Percentiles rank a stretch among this genome's conserved stretches.
phyloP scores from a whole-genome alignment of 2,329 filamentous ascomycete species.

The Clonostachys solani region DNA sequence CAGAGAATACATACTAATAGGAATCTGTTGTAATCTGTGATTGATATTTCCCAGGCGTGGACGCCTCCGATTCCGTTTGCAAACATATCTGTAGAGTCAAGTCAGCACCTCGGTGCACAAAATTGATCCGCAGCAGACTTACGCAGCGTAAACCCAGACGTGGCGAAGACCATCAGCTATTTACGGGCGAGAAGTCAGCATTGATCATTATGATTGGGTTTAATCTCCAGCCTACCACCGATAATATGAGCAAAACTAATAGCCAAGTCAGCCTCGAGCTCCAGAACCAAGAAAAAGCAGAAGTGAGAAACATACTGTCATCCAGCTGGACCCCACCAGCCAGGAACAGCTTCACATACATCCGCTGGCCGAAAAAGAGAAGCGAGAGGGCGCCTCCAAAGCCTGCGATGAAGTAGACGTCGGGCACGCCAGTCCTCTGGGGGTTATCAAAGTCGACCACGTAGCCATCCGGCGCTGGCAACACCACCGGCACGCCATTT shows the following conservation, averaged over 20 bases:
- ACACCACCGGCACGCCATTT: slow-evolving; percentile 14
- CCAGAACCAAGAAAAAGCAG: background rate
- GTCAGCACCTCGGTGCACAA: background rate
- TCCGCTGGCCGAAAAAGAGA: slow-evolving; percentile 13
- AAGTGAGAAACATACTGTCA: slow-evolving; percentile 5
- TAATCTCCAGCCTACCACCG: background rate
- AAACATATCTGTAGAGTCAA: background rate
- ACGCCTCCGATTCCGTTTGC: slow-evolving; percentile 7
- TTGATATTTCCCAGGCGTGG: slow-evolving; percentile 14
- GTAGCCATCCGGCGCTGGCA: slow-evolving; percentile 12
- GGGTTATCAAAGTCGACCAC: slow-evolving; percentile 21
- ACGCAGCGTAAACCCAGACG: too few relatives aligned
- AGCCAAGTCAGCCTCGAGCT: background rate
- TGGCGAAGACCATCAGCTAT: too few relatives aligned
- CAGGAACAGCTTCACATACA: slow-evolving; percentile 14
- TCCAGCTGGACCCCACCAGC: slow-evolving; percentile 4
- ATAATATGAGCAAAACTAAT: background rate
- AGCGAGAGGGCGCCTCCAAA: slow-evolving; percentile 11
- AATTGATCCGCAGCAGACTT: background rate
- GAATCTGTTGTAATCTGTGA: slow-evolving; percentile 5
- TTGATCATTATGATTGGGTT: too few relatives aligned
- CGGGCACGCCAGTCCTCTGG: slow-evolving; percentile 4
- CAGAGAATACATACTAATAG: background rate
- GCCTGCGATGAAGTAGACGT: slow-evolving; percentile 11
- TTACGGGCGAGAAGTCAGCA: too few relatives aligned